Evolutionary conservation across 257 asterid species (phyloP).

Genomic region (Nicotiana attenuata): DNA sequence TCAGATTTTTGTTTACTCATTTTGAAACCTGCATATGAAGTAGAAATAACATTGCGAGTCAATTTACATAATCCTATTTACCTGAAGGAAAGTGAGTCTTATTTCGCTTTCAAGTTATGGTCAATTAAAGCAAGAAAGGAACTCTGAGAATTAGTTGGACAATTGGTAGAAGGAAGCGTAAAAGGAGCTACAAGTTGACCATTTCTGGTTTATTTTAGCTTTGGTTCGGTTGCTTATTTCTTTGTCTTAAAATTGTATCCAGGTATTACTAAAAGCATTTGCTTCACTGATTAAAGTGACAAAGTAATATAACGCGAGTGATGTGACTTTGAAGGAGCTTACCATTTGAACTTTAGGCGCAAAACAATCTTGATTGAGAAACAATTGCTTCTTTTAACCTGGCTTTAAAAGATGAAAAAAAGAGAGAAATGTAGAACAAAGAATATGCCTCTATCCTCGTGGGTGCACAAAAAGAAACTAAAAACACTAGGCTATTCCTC

Average conservation of each 20-base stretch:
- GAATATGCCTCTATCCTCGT: neutral
- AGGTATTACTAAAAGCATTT: neutral
- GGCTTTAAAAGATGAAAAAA: neutral
- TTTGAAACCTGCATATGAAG: neutral
- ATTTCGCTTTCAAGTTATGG: neutral
- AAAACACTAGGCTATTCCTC: neutral
- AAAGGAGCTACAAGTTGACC: neutral
- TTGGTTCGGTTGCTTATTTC: neutral
- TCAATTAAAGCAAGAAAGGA: neutral
- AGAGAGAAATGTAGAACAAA: neutral
- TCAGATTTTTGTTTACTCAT: constrained; percentile 3
- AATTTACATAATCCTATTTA: neutral
- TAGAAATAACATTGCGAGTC: neutral
- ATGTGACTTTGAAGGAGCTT: neutral
- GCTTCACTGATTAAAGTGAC: neutral
- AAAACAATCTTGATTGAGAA: neutral
- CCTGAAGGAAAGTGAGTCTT: neutral
- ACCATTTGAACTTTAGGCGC: neutral
- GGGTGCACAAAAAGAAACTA: neutral
- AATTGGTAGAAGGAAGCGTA: neutral
- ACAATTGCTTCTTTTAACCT: neutral
- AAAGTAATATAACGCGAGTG: neutral
- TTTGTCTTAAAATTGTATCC: no score
- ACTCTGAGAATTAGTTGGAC: neutral
- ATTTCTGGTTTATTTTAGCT: neutral